Evolutionary conservation across 164 flowering plant species (phyloP).

Genomic region (Sedum album): DNA sequence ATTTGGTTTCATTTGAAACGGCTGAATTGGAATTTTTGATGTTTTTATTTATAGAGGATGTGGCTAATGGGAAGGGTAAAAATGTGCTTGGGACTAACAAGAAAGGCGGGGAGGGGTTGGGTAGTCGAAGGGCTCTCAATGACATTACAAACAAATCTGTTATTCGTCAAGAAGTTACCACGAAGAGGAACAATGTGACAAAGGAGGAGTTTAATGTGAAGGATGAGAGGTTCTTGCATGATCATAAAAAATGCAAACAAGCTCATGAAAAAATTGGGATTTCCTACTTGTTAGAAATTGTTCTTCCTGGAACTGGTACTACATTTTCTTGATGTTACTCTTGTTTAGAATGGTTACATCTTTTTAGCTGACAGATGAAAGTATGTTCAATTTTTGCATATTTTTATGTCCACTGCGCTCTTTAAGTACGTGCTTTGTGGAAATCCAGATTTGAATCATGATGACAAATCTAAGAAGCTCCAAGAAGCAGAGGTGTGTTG

Average conservation of each 20-base stretch:
- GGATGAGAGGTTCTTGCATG: constrained; percentile 37
- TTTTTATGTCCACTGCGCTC: not conserved
- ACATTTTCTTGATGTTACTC: not conserved
- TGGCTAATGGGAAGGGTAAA: constrained; percentile 17
- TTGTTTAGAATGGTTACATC: not conserved
- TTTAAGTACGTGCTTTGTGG: not conserved
- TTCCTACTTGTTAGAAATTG: constrained; percentile 17
- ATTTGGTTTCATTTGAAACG: not conserved
- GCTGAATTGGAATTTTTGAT: not conserved
- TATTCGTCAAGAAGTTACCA: constrained; percentile 15
- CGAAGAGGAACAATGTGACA: constrained; percentile 17
- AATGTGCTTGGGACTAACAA: constrained; percentile 19
- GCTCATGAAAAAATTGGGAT: constrained; percentile 14
- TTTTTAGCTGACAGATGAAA: not conserved
- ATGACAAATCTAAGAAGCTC: not conserved
- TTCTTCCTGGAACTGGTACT: constrained; percentile 30
- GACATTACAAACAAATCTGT: constrained; percentile 42
- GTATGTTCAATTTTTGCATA: not conserved
- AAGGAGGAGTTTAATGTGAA: constrained; percentile 26
- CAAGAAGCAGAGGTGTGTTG: not conserved
- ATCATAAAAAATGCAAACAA: constrained; percentile 36
- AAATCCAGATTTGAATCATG: constrained; percentile 4
- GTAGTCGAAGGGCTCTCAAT: constrained; percentile 38
- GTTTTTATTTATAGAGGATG: constrained; percentile 17
- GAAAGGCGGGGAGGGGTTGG: constrained; percentile 25